Conservation (phyloP, 179 eudicot species). For the Carnegiea gigantea region DNA sequence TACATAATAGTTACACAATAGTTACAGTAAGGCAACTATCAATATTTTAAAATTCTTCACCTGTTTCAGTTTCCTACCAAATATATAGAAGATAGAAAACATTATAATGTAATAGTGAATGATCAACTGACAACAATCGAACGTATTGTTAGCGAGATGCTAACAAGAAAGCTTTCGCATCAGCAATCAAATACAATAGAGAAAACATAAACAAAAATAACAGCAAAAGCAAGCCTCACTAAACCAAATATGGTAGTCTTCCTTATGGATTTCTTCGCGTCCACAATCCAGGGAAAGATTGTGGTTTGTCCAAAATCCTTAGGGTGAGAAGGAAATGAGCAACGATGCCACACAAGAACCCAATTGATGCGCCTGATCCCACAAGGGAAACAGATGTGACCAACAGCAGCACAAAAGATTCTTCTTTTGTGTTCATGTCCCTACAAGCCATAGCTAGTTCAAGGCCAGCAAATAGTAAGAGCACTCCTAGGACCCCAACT, state of each 20-base stretch:
- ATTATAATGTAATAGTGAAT: neutral
- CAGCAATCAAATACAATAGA: neutral
- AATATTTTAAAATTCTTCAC: too few species aligned
- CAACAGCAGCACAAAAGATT: conserved; percentile 66
- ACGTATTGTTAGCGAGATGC: neutral
- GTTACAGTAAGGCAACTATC: too few species aligned
- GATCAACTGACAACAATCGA: too few species aligned
- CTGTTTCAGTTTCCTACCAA: too few species aligned
- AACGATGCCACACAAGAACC: conserved; percentile 68
- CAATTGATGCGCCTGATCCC: conserved; percentile 68
- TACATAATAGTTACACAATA: too few species aligned
- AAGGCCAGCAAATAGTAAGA: conserved; percentile 79
- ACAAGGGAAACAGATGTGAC: conserved; percentile 75
- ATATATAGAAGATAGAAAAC: neutral
- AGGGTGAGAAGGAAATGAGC: conserved; percentile 58
- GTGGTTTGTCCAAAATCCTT: conserved; percentile 40
- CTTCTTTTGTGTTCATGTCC: conserved; percentile 72
- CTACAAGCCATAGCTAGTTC: conserved; percentile 84
- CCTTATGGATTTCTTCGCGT: conserved; percentile 22
- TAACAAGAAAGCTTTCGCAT: neutral
- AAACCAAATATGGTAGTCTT: too few species aligned
- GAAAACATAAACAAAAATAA: neutral
- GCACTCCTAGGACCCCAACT: conserved; percentile 77
- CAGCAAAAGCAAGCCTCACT: neutral
- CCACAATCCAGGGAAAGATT: conserved; percentile 40